phyloP scores from a whole-genome alignment of 441 rosid genomes.

The Corymbia citriodora region DNA sequence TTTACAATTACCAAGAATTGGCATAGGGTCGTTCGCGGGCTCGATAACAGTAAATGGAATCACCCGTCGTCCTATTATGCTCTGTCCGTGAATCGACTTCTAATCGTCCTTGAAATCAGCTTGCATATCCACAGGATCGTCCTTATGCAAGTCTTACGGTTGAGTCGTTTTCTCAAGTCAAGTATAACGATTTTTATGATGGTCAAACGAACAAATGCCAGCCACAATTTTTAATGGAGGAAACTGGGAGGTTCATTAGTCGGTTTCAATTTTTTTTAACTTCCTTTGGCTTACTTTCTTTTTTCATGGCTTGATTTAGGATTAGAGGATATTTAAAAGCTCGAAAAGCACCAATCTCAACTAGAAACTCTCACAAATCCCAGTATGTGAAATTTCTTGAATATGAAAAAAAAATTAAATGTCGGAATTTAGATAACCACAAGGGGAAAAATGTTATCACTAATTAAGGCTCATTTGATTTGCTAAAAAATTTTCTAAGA shows the following conservation, averaged over 20 bases:
- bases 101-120: too few relatives aligned
- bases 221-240: neutral
- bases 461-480: neutral
- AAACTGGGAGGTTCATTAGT: neutral
- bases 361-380: neutral
- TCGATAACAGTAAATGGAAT: too few relatives aligned
- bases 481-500: too few relatives aligned
- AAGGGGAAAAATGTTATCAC: neutral
- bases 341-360: neutral
- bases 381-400: neutral
- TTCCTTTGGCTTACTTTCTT: fast-evolving
- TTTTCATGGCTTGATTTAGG: too few relatives aligned
- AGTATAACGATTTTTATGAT: neutral
- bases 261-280: neutral
- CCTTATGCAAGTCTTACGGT: too few relatives aligned
- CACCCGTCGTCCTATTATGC: too few relatives aligned
- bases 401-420: neutral
- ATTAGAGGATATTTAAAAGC: neutral
- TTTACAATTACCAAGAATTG: too few relatives aligned
- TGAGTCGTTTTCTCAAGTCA: too few relatives aligned
- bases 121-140: too few relatives aligned
- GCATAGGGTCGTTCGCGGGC: too few relatives aligned
- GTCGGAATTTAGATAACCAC: neutral
- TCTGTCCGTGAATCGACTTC: too few relatives aligned
- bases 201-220: neutral